Conservation (phyloP, 2,329 filamentous ascomycete species). For the Aspergillus sp. region DNA sequence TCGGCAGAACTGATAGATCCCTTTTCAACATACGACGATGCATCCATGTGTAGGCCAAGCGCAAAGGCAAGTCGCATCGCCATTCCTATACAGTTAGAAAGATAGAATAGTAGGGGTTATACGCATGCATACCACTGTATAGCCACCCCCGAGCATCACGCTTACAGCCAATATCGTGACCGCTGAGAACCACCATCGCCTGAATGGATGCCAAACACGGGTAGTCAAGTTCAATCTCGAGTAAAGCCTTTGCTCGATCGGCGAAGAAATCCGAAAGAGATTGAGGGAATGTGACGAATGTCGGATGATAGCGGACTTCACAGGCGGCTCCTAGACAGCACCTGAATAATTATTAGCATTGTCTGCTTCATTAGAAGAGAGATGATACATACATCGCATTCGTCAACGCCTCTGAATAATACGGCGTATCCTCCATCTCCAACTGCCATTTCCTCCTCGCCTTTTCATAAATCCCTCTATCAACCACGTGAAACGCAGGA, state of each 20-base stretch:
- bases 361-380: too few relatives aligned
- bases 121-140: slow-evolving; percentile 28
- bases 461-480: too few relatives aligned
- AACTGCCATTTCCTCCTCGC: too few relatives aligned
- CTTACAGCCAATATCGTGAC: slow-evolving; percentile 32
- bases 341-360: too few relatives aligned
- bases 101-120: too few relatives aligned
- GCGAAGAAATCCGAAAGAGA: slow-evolving; percentile 32
- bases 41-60: slow-evolving; percentile 27
- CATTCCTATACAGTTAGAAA: too few relatives aligned
- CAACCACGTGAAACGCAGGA: too few relatives aligned
- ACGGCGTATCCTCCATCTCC: too few relatives aligned
- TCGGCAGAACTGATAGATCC: slow-evolving; percentile 10
- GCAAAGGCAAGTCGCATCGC: slow-evolving; percentile 16
- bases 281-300: slow-evolving; percentile 27
- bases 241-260: slow-evolving; percentile 33
- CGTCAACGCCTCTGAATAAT: too few relatives aligned
- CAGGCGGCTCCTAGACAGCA: slow-evolving; percentile 13
- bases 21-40: slow-evolving; percentile 10
- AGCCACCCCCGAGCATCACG: slow-evolving; percentile 40
- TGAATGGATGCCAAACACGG: slow-evolving; percentile 41
- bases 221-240: slow-evolving; percentile 41
- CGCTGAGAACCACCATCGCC: slow-evolving; percentile 37
- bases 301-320: slow-evolving; percentile 29
- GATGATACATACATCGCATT: too few relatives aligned